Conservation (phyloP, 1,284 basidiomycete species). For the Boletus smithii region DNA sequence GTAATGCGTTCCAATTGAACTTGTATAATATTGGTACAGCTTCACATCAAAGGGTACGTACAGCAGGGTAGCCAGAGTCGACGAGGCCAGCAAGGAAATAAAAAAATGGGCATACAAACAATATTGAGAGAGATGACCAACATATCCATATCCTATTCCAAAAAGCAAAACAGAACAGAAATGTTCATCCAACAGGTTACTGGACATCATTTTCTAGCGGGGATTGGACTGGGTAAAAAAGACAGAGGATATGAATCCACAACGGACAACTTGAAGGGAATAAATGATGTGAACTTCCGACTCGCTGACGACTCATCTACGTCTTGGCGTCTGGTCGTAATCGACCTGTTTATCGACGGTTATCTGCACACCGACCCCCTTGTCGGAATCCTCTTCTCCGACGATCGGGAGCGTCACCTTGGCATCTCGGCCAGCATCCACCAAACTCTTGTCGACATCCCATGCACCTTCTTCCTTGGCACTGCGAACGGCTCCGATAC, state of each 20-base stretch:
- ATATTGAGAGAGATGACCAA: not conserved
- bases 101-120: not conserved
- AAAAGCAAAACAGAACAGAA: not conserved
- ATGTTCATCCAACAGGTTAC: not conserved
- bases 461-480: slow-evolving; percentile 32
- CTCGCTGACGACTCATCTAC: slow-evolving; percentile 13
- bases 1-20: too few relatives aligned
- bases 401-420: slow-evolving; percentile 42
- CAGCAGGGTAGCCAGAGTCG: too few relatives aligned
- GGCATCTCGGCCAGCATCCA: slow-evolving; percentile 39
- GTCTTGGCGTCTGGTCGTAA: slow-evolving; percentile 39
- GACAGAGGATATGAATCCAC: not conserved
- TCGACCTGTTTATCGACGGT: slow-evolving; percentile 54
- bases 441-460: slow-evolving; percentile 54
- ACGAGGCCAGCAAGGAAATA: not conserved
- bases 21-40: not conserved
- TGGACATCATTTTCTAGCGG: slow-evolving; percentile 5
- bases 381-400: slow-evolving; percentile 28
- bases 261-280: not conserved
- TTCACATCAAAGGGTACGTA: not conserved
- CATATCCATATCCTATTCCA: slow-evolving; percentile 13
- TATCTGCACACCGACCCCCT: slow-evolving; percentile 47
- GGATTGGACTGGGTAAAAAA: slow-evolving; percentile 2
- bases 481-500: slow-evolving; percentile 33
- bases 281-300: not conserved